Evolutionary conservation across 306 rosid species (phyloP).

Genomic region (Sicyos edulis): DNA sequence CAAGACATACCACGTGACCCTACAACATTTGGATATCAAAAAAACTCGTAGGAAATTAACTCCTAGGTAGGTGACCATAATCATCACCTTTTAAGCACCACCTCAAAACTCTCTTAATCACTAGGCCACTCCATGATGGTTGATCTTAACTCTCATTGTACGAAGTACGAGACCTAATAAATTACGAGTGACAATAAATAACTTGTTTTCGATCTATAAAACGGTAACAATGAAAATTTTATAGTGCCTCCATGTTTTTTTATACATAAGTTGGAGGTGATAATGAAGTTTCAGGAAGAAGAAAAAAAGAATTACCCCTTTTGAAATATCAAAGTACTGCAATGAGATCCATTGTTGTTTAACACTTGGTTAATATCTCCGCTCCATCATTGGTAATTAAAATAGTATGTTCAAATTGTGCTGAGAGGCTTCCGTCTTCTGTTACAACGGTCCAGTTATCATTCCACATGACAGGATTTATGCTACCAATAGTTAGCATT

Average conservation of each 20-base stretch:
- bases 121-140: no score
- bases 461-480: conserved; percentile 77
- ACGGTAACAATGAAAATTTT: neutral
- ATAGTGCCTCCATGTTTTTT: conserved; percentile 4
- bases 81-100: no score
- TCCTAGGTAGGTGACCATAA: no score
- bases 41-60: no score
- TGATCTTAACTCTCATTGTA: neutral
- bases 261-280: neutral
- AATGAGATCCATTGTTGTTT: conserved; percentile 5
- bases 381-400: conserved; percentile 71
- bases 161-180: neutral
- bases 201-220: neutral
- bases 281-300: no score
- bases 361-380: conserved; percentile 74
- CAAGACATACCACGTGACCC: no score
- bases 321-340: neutral
- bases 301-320: neutral
- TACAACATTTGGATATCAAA: no score
- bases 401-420: conserved; percentile 93
- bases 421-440: conserved; percentile 81
- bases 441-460: conserved; percentile 93
- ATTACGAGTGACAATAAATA: neutral
- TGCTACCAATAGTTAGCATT: conserved; percentile 85
- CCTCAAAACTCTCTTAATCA: no score